Evolutionary conservation across 768 basidiomycete genomes (phyloP), one percentile per base, ranked within the genome.

Genomic region (Mycena maculata): DNA sequence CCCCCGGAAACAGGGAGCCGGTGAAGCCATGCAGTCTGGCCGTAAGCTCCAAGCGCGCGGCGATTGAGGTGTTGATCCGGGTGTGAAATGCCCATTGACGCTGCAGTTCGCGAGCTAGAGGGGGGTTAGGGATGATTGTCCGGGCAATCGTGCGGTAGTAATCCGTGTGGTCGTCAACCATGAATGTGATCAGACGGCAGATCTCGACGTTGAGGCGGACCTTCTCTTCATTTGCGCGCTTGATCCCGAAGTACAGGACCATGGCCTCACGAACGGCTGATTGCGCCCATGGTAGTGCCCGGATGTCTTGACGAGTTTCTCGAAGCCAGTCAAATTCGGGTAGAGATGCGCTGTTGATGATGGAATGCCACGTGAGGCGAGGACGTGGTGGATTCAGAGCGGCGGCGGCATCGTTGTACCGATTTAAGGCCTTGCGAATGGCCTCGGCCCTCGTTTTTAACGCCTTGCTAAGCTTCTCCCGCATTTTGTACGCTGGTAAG

Each of bases 201-300:
- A 76, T 65, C 59, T 78, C 73, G 3, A 75, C 49, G 44, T 76
- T 70, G 18, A 74, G 53, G 5, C 70, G 60, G 0, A 13, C 12
- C 8, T 76, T 68, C 55, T 76, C 76, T 48, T 76, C 74, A 4
- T 55, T 12, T 0, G 77, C 76, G 2, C 65, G 63, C 7, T 49
- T 36, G 6, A 71, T 55, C 53, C 72, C 69, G 36, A 65, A 69
- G 28, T 49, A 61, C 4, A 30, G 15, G n/a, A 61, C 56, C 62
- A 71, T 66, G 0, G 57, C 50, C 9, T 25, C 36, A 18, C 63
- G 67, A 11, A 8, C 31, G 4, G 53, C 62, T 4, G 70, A 68
- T 10, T 30, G 27, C 0, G 68, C 56, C 70, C 70, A 71, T 13
- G 57, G 39, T 20, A 25, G 25, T 1, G 52, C 9, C 13, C 41